These are phyloP conservation scores for Boletus mariae DNA, from an alignment of 1,284 basidiomycete genomes.

Conservation along the genomic window DNA sequence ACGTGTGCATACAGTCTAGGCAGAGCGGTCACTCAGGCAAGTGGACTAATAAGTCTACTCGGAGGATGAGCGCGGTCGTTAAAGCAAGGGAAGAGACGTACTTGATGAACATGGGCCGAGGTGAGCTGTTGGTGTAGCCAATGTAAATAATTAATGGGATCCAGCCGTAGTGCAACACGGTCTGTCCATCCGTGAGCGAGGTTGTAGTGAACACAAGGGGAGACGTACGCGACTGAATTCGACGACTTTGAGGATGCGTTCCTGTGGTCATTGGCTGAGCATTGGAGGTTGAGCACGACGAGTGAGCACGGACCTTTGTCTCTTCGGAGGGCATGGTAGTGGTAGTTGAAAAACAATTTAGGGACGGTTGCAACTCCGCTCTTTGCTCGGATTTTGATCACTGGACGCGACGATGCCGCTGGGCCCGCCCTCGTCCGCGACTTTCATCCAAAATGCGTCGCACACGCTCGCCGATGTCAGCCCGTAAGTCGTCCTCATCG, in stretches of 20 bases:
- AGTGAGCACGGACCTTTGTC: conserved; percentile 58
- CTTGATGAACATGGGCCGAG: conserved; percentile 93
- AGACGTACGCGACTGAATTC: conserved; percentile 73
- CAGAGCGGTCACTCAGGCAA: conserved; percentile 57
- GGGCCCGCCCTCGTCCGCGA: conserved; percentile 62
- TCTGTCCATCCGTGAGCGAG: conserved; percentile 43
- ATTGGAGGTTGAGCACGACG: background rate
- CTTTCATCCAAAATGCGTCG: conserved; percentile 53
- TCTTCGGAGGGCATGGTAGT: conserved; percentile 70
- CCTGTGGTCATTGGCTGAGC: conserved; percentile 41
- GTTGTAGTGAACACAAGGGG: background rate
- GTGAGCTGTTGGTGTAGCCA: conserved; percentile 84
- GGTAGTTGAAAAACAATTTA: conserved; percentile 6
- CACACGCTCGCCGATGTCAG: conserved; percentile 32
- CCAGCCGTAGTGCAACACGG: conserved; percentile 87
- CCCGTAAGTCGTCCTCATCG: conserved; percentile 35
- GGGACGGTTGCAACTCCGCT: conserved; percentile 34
- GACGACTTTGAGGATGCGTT: conserved; percentile 74
- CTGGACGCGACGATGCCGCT: conserved; percentile 55
- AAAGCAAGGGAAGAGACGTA: conserved; percentile 40
- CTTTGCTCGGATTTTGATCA: background rate
- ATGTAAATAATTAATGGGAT: conserved; percentile 92
- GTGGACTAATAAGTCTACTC: conserved; percentile 81
- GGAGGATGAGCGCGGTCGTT: conserved; percentile 9
- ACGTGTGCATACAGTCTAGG: conserved; percentile 15